phyloP scores from a whole-genome alignment of 208 protist genomes.

The Trichomonas vaginalis region DNA sequence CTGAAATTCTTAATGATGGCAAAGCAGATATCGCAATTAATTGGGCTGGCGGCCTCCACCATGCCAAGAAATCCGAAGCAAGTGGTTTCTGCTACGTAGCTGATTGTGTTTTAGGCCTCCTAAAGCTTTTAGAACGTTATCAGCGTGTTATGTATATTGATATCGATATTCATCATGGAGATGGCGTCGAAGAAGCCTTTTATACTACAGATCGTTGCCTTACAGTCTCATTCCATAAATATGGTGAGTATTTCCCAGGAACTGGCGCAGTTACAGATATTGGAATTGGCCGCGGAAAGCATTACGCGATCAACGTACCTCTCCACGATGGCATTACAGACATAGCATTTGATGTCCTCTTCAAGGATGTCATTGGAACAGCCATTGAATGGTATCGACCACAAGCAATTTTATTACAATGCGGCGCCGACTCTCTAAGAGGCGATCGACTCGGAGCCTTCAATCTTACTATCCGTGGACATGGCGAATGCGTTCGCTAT shows the following conservation, averaged over 20 bases:
- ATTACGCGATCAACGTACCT: slow-evolving; percentile 64
- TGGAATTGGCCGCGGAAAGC: slow-evolving; percentile 52
- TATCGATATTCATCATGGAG: no score
- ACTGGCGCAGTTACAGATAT: slow-evolving; percentile 50
- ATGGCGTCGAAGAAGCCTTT: no score
- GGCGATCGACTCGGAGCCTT: slow-evolving; percentile 63
- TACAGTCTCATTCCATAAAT: slow-evolving; percentile 77
- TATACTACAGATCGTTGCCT: no score
- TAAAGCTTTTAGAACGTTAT: slow-evolving; percentile 78
- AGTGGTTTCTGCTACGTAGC: slow-evolving; percentile 99
- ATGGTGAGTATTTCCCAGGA: slow-evolving; percentile 69
- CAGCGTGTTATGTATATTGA: no score
- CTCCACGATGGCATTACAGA: slow-evolving; percentile 58
- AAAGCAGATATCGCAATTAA: slow-evolving; percentile 69
- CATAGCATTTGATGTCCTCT: slow-evolving; percentile 60
- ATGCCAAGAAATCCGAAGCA: slow-evolving; percentile 61
- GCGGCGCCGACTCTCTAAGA: slow-evolving; percentile 68
- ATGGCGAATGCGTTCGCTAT: slow-evolving; percentile 41
- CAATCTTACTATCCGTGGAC: slow-evolving; percentile 52
- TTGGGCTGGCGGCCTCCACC: no score
- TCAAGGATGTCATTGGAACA: slow-evolving; percentile 64
- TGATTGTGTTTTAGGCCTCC: slow-evolving; percentile 96
- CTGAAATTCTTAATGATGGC: slow-evolving; percentile 67
- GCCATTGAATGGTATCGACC: slow-evolving; percentile 55
- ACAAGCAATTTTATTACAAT: slow-evolving; percentile 89